Evolutionary conservation across 1,284 basidiomycete species (phyloP), one percentile per base, ranked within the genome.

Genomic region (Golubevia sp.): DNA sequence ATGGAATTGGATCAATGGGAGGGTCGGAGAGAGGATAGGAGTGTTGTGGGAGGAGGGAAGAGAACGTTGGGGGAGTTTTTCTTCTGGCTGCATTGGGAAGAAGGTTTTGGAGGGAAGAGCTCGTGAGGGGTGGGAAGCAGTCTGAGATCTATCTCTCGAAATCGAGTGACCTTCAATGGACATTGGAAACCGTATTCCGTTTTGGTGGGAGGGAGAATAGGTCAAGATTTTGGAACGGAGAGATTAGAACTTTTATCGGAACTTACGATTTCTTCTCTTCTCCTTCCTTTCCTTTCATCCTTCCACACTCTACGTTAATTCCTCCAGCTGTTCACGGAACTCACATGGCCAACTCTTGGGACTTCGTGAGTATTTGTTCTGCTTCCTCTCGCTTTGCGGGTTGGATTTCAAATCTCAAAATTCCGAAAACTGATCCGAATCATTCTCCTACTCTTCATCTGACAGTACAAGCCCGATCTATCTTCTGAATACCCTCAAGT

Each of bases 291-390:
- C 13, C 7, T 8, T 20, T 55, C 4, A n/a, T 53, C 38, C 51
- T 24, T 58, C 4, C 53, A 7, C 25, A n/a, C n/a, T n/a, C n/a
- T n/a, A n/a, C n/a, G n/a, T n/a, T n/a, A n/a, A n/a, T n/a, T 21
- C 26, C 56, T 26, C 8, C 83, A 97, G 94, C 96, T 73, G 89
- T 94, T 70, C 97, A 98, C 86, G 96, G 96, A 55, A 94, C 91
- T 59, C 93, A 97, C 88, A 98, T 99, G 91, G 91, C 91, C 76
- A 97, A 99, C 87, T 92, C 91, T 0, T 98, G 96, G 86, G 78
- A 77, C 70, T 82, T 81, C 57, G 20, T 63, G 8, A 18, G 26
- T 24, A 26, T 30, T n/a, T n/a, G n/a, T n/a, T n/a, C n/a, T n/a
- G n/a, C n/a, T n/a, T n/a, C n/a, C n/a, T n/a, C n/a, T n/a, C n/a